Base-by-base conservation (phyloP, 2,329 filamentous ascomycete genomes). In the Blastomyces silverae region DNA sequence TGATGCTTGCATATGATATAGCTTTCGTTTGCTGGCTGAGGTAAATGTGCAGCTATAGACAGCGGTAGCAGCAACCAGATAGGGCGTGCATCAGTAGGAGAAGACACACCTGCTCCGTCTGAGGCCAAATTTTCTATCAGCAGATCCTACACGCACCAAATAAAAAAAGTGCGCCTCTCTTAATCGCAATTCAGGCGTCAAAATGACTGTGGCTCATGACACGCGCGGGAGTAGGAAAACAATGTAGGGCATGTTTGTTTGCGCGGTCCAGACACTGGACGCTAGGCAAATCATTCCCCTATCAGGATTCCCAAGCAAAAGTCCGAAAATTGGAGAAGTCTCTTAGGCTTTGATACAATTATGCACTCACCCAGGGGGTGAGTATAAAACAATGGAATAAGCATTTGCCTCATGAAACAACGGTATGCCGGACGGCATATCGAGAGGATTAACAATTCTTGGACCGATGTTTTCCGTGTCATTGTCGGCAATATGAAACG, bases 181-280 rank as follows among this genome's bases (percentile, higher is more conserved):
- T 60, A 22, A 28, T 28, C 5, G 37, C 22, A 44, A 48, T 20
- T 22, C 11, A 48, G 42, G 5, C n/a, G 58, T 31, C 42, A 31
- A 60, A 17, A 60, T 28, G 39, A 60, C 58, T 46, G 15, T 28
- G 58, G 42, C 39, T 8, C 42, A 60, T 60, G 58, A 60, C 58
- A 42, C n/a, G 22, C 37, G 39, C 42, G 2, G 37, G 31, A 28
- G 22, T 25, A 1, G 15, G 42, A 60, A 60, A 48, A 60, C n/a
- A 20, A 31, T 17, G n/a, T n/a, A 46, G 34, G 37, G n/a, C 20
- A 25, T 31, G 11, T 55, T 31, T 57, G 39, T 44, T 31, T 60
- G 22, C n/a, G 2, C 57, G 37, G 37, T 39, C 37, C 37, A 39
- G 37, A 39, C 10, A 8, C 37, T 39, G 37, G 8, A 13, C 7